Conservation (phyloP, 306 rosid genomes). For the Casuarina cunninghamiana region DNA sequence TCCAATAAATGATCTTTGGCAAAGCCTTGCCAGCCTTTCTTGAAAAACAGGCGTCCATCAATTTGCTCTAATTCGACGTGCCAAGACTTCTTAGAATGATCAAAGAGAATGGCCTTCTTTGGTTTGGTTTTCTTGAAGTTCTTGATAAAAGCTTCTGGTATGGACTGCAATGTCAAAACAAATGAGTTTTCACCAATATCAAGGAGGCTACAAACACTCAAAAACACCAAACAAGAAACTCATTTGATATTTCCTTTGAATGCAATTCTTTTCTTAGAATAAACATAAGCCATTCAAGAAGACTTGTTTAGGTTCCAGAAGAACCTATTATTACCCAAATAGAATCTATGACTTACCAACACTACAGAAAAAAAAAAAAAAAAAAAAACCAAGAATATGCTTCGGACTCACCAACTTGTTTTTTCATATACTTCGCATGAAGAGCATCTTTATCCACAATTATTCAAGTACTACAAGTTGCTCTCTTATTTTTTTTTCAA, state of each 20-base stretch:
- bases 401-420: background rate
- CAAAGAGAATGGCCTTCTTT: conserved; percentile 17
- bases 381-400: background rate
- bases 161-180: conserved; percentile 13
- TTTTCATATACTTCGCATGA: too few relatives aligned
- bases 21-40: conserved; percentile 28
- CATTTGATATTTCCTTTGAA: background rate
- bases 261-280: background rate
- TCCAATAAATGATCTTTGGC: conserved; percentile 18
- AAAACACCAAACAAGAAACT: background rate
- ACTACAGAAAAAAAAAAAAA: background rate
- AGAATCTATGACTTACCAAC: background rate
- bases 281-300: background rate
- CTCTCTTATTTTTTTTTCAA: too few relatives aligned
- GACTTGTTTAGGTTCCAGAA: background rate
- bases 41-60: conserved; percentile 15
- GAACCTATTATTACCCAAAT: background rate
- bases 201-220: background rate
- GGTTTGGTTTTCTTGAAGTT: conserved; percentile 16
- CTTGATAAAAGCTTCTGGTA: conserved; percentile 29
- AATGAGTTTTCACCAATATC: background rate
- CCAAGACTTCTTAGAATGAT: conserved; percentile 27
- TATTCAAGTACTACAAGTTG: too few relatives aligned
- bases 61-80: conserved; percentile 20
- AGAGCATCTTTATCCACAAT: too few relatives aligned